A percentile compares a stretch with the other conserved stretches of the same genome.
Evolutionary conservation across 352 stramenopile genomes (phyloP).

Genomic region (Globisporangium echinulatum): DNA sequence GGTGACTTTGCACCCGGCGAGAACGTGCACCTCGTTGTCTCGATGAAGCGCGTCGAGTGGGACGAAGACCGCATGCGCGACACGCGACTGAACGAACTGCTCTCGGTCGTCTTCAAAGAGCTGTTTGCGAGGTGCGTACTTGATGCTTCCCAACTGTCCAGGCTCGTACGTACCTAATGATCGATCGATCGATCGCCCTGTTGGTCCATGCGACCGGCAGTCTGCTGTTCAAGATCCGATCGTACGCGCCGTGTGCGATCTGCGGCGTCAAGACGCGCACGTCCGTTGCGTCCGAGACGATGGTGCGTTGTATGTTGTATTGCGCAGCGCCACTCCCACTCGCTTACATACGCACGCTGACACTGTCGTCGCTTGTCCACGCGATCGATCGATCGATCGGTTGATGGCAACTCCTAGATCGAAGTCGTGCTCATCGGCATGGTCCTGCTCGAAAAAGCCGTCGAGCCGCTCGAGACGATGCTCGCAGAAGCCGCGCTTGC

Average conservation of each 20-base stretch:
- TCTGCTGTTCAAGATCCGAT: conserved; percentile 60
- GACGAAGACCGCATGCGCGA: conserved; percentile 85
- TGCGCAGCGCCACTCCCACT: not conserved
- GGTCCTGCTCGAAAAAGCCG: conserved; percentile 57
- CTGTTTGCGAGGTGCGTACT: conserved; percentile 67
- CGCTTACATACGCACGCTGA: not conserved
- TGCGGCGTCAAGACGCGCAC: conserved; percentile 76
- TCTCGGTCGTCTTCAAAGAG: conserved; percentile 83
- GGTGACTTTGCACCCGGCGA: conserved; percentile 60
- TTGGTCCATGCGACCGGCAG: conserved; percentile 17
- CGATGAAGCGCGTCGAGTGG: conserved; percentile 85
- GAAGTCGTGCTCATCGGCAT: conserved; percentile 82
- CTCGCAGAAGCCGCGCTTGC: conserved; percentile 35
- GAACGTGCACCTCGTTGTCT: conserved; percentile 83
- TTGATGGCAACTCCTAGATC: conserved; percentile 28
- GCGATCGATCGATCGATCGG: not conserved
- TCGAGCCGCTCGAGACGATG: conserved; percentile 39
- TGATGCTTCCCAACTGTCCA: too few relatives aligned
- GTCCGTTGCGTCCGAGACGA: conserved; percentile 72
- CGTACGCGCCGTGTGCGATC: conserved; percentile 77
- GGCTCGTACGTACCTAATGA: too few relatives aligned
- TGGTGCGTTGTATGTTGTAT: conserved; percentile 27
- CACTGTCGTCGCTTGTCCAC: not conserved
- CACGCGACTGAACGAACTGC: conserved; percentile 74
- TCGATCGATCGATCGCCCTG: not conserved